These are phyloP conservation scores for Acmispon strigosus DNA, from an alignment of 306 rosid species.

Conservation along the genomic window DNA sequence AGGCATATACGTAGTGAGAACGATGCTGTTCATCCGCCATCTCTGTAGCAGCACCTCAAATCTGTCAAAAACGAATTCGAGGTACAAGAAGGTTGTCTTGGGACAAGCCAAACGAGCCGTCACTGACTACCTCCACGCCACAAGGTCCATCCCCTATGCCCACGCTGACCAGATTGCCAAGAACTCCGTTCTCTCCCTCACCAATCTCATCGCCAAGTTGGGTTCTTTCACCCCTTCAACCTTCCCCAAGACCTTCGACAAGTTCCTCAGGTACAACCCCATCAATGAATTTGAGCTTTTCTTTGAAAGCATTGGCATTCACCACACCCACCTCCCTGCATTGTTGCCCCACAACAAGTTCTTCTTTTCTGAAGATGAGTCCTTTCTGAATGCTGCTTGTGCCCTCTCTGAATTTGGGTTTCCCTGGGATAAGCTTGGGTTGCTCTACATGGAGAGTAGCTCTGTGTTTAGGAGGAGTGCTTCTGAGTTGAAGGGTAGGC, in stretches of 20 bases:
- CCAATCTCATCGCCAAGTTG: conserved; percentile 41
- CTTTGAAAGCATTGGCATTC: conserved; percentile 76
- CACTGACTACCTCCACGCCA: conserved; percentile 62
- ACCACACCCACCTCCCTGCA: conserved; percentile 19
- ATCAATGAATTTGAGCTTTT: conserved; percentile 82
- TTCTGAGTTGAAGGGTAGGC: conserved; percentile 35
- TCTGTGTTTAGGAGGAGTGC: conserved; percentile 35
- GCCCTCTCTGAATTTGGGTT: conserved; percentile 62
- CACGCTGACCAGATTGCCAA: conserved; percentile 56
- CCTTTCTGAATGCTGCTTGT: conserved; percentile 49
- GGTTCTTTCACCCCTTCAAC: conserved; percentile 19
- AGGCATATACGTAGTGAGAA: background rate
- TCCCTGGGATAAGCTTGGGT: conserved; percentile 75
- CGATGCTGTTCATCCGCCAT: conserved; percentile 23
- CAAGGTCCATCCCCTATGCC: conserved; percentile 54
- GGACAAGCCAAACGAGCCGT: conserved; percentile 49
- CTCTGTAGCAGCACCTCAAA: conserved; percentile 25
- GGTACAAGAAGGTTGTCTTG: conserved; percentile 37
- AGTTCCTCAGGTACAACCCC: conserved; percentile 69
- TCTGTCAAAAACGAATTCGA: conserved; percentile 28
- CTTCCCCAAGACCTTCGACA: conserved; percentile 38
- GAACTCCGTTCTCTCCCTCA: conserved; percentile 41
- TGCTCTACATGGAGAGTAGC: conserved; percentile 39
- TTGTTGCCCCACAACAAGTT: conserved; percentile 52
- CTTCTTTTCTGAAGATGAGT: conserved; percentile 57